Evolutionary conservation across 768 basidiomycete species (phyloP).

Genomic region (Pleurotus platypus): DNA sequence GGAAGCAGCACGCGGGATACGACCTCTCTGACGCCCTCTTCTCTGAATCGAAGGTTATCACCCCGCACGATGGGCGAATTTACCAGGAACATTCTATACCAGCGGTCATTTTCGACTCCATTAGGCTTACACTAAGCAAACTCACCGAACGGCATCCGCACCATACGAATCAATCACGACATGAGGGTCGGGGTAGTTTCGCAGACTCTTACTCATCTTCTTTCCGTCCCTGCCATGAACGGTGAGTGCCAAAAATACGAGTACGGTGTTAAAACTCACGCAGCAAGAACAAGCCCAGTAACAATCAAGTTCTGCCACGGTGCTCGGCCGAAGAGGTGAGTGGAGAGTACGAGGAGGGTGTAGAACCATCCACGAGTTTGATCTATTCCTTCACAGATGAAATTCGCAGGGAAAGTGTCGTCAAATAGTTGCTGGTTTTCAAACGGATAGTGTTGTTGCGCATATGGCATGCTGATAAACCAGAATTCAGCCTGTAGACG

Average conservation of each 20-base stretch:
- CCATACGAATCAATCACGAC: conserved; percentile 88
- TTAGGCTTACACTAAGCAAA: not conserved
- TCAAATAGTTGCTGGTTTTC: conserved; percentile 92
- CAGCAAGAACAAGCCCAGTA: conserved; percentile 91
- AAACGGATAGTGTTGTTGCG: conserved; percentile 96
- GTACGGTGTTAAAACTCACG: conserved; percentile 45
- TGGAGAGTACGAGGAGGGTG: conserved; percentile 93
- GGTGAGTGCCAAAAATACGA: conserved; percentile 2
- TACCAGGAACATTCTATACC: conserved; percentile 87
- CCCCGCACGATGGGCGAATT: conserved; percentile 98
- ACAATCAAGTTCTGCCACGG: conserved; percentile 99
- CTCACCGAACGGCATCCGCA: conserved; percentile 88
- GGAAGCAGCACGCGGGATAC: conserved; percentile 94
- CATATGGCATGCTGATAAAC: conserved; percentile 90
- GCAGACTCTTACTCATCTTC: conserved; percentile 98
- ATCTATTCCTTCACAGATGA: conserved; percentile 97
- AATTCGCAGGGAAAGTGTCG: conserved; percentile 87
- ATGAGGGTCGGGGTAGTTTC: conserved; percentile 96
- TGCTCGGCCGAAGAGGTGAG: conserved; percentile 87
- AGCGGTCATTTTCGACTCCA: not conserved
- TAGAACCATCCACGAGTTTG: conserved; percentile 99
- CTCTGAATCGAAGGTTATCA: conserved; percentile 96
- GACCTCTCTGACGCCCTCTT: conserved; percentile 96
- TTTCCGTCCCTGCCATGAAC: conserved; percentile 74
- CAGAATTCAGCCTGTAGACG: not conserved